Conservation (phyloP, 371 early-diverging fungal species). For the Mucor plumbeus region DNA sequence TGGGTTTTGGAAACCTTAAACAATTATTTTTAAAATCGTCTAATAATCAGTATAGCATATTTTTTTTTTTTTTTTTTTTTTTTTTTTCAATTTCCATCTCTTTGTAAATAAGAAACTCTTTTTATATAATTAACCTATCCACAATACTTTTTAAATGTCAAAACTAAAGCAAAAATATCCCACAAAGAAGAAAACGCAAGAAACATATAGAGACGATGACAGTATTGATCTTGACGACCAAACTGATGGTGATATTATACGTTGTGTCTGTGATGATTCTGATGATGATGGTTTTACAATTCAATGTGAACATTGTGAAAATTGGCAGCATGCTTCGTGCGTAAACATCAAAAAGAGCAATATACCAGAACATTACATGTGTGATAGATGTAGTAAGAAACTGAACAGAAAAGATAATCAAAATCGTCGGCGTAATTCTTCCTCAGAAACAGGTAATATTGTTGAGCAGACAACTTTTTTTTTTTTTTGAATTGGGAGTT, state of each 20-base stretch:
- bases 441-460: conserved; percentile 1
- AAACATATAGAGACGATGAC: not conserved
- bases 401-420: not conserved
- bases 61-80: not conserved
- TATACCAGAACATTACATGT: conserved; percentile 77
- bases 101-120: not conserved
- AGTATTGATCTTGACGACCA: not conserved
- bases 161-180: conserved; percentile 1
- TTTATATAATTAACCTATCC: not conserved
- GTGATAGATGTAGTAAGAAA: conserved; percentile 74
- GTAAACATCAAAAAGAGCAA: conserved; percentile 47
- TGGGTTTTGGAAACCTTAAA: not conserved
- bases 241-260: conserved; percentile 55
- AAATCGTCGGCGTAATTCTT: not conserved
- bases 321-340: conserved; percentile 96
- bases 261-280: conserved; percentile 91
- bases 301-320: conserved; percentile 92
- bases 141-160: not conserved
- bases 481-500: not conserved
- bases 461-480: not conserved
- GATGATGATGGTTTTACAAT: conserved; percentile 99
- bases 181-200: not conserved
- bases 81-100: not conserved
- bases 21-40: not conserved
- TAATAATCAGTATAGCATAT: not conserved